These are phyloP conservation scores for Angomonas ambiguus DNA, from an alignment of 208 protist genomes.

Conservation along the genomic window DNA sequence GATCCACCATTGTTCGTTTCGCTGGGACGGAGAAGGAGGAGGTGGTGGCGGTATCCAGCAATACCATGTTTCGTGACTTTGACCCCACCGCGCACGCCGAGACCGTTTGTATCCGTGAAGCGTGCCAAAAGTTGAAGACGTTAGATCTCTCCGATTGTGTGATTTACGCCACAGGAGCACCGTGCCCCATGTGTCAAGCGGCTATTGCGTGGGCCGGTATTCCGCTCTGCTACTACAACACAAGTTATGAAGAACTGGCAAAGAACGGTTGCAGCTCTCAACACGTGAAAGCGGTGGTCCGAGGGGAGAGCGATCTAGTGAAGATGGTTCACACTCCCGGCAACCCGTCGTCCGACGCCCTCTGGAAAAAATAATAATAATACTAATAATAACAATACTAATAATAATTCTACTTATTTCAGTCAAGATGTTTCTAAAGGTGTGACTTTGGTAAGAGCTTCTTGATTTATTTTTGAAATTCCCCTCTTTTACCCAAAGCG, in stretches of 20 bases:
- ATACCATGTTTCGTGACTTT: background rate
- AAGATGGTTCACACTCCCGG: background rate
- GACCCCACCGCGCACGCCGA: constrained; percentile 8
- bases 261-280: background rate
- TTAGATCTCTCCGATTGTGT: constrained; percentile 9
- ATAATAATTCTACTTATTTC: no score
- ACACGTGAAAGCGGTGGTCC: background rate
- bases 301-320: background rate
- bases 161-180: constrained; percentile 2
- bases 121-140: background rate
- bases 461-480: no score
- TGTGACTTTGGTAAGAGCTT: no score
- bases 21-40: background rate
- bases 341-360: background rate
- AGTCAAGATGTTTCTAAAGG: no score
- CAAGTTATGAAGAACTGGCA: background rate
- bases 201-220: background rate
- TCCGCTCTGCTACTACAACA: constrained; percentile 3
- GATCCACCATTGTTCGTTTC: background rate
- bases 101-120: background rate
- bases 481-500: no score
- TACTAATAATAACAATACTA: no score
- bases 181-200: constrained; percentile 7
- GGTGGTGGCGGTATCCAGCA: background rate
- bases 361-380: background rate